Percentiles rank a stretch among this genome's conserved stretches.
phyloP scores from a whole-genome alignment of 495 filamentous ascomycete species.

The Oleoguttula mirabilis region DNA sequence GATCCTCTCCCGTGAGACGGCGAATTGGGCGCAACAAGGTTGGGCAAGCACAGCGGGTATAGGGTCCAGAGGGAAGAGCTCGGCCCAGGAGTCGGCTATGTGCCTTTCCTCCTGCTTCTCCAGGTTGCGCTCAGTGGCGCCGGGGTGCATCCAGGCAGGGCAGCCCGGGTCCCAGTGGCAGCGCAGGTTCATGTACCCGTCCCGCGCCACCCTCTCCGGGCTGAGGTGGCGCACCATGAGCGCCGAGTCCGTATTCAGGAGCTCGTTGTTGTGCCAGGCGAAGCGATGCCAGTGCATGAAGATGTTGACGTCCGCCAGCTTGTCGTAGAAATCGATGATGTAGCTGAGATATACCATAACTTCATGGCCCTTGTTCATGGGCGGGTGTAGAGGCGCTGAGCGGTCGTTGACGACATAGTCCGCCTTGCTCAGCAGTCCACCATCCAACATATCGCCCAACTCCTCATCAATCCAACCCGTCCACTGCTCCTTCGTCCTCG shows the following conservation, averaged over 20 bases:
- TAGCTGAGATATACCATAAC: slow-evolving; percentile 64
- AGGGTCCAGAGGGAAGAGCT: slow-evolving; percentile 38
- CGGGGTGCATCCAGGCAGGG: slow-evolving; percentile 47
- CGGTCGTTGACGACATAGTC: slow-evolving; percentile 56
- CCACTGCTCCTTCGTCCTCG: slow-evolving; percentile 44
- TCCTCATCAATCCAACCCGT: slow-evolving; percentile 48
- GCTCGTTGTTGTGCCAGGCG: slow-evolving; percentile 53
- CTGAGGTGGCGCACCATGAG: slow-evolving; percentile 36
- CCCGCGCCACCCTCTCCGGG: slow-evolving; percentile 30
- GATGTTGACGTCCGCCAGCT: slow-evolving; percentile 52
- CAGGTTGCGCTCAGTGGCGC: slow-evolving; percentile 32
- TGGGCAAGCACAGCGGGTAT: slow-evolving; percentile 41
- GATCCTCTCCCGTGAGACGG: slow-evolving; percentile 29
- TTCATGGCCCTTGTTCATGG: slow-evolving; percentile 65
- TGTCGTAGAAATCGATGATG: slow-evolving; percentile 59
- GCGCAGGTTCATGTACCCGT: slow-evolving; percentile 42
- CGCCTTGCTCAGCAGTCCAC: slow-evolving; percentile 36
- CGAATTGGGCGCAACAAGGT: slow-evolving; percentile 57
- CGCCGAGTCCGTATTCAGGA: slow-evolving; percentile 33
- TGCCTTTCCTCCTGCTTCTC: slow-evolving; percentile 51
- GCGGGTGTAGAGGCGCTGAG: slow-evolving; percentile 47
- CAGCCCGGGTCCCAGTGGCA: slow-evolving; percentile 42
- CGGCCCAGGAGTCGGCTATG: slow-evolving; percentile 31
- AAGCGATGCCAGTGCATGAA: slow-evolving; percentile 59
- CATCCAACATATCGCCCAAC: slow-evolving; percentile 32